Conservation (phyloP, 2,329 filamentous ascomycete species). For the Talaromyces funiculosus region DNA sequence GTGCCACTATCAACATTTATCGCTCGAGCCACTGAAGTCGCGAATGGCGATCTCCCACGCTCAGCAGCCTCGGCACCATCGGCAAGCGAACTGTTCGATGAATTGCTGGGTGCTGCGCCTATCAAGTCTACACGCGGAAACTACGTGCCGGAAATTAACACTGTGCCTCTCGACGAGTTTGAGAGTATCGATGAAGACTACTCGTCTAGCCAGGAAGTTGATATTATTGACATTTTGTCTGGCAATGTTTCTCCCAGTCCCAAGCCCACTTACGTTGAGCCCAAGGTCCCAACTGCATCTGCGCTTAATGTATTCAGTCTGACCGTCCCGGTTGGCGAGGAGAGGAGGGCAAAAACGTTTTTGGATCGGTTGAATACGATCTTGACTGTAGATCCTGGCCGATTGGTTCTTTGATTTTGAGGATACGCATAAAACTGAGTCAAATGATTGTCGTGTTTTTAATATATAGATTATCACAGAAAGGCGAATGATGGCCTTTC, state of each 20-base stretch:
- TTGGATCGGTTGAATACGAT: constrained; percentile 79
- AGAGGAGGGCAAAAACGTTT: constrained; percentile 74
- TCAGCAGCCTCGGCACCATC: constrained; percentile 61
- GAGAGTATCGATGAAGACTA: background rate
- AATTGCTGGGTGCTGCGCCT: constrained; percentile 63
- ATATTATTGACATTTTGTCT: constrained; percentile 78
- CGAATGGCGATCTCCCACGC: constrained; percentile 77
- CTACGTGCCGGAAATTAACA: constrained; percentile 67
- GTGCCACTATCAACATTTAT: constrained; percentile 84
- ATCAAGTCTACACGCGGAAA: constrained; percentile 48
- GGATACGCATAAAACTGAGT: background rate
- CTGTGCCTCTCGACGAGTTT: constrained; percentile 40
- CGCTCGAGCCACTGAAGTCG: constrained; percentile 73
- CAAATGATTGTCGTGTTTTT: background rate
- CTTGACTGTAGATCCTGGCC: constrained; percentile 72
- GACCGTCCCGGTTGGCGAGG: constrained; percentile 70
- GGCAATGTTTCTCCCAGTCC: constrained; percentile 33
- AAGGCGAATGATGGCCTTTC: background rate
- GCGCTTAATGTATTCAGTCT: constrained; percentile 74
- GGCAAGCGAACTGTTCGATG: constrained; percentile 79
- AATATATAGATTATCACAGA: background rate
- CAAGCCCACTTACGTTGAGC: constrained; percentile 15
- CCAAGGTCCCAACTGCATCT: constrained; percentile 21
- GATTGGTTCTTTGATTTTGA: constrained; percentile 53
- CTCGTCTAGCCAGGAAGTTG: constrained; percentile 57